A percentile compares a stretch with the other conserved stretches of the same genome.
Evolutionary conservation across 1,284 basidiomycete genomes (phyloP).

Genomic region (Rhodotorula sp.): DNA sequence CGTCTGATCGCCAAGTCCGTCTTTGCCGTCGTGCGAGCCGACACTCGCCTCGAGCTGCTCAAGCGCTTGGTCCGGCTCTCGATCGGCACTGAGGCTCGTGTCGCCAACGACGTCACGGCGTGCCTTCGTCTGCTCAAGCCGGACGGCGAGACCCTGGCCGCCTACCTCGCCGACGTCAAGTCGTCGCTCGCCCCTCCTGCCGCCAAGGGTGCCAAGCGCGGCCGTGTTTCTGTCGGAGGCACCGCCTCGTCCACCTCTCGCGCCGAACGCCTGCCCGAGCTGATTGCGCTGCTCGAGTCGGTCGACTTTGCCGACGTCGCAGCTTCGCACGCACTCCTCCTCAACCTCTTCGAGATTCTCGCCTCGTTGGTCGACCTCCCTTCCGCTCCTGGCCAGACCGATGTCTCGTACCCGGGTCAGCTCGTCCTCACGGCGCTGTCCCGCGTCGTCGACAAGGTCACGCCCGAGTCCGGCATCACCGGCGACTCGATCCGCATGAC

Average conservation of each 20-base stretch:
- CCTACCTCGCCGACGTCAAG: conserved; percentile 32
- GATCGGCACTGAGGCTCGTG: conserved; percentile 20
- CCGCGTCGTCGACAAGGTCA: conserved; percentile 29
- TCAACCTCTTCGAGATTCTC: conserved; percentile 38
- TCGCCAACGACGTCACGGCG: conserved; percentile 28
- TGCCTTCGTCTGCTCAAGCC: conserved; percentile 22
- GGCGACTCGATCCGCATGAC: conserved; percentile 60
- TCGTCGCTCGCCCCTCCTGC: conserved; percentile 18
- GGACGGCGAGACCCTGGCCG: conserved; percentile 35
- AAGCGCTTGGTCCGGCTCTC: conserved; percentile 33
- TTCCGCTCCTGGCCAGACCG: conserved; percentile 22
- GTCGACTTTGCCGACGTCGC: conserved; percentile 31
- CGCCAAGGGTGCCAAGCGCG: conserved; percentile 36
- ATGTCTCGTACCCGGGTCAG: conserved; percentile 39
- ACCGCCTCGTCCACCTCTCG: conserved; percentile 7
- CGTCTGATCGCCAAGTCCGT: conserved; percentile 11
- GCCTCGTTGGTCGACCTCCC: conserved; percentile 37
- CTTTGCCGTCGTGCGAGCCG: conserved; percentile 27
- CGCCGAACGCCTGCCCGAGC: conserved; percentile 35
- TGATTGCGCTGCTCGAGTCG: conserved; percentile 38
- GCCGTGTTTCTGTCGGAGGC: conserved; percentile 28
- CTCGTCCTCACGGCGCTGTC: conserved; percentile 31
- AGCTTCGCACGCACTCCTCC: conserved; percentile 30
- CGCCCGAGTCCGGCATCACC: conserved; percentile 38
- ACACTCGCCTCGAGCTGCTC: conserved; percentile 30